A percentile compares a stretch with the other conserved stretches of the same genome.
phyloP scores from a whole-genome alignment of 768 basidiomycete genomes.

The Sarcodon aspratus region DNA sequence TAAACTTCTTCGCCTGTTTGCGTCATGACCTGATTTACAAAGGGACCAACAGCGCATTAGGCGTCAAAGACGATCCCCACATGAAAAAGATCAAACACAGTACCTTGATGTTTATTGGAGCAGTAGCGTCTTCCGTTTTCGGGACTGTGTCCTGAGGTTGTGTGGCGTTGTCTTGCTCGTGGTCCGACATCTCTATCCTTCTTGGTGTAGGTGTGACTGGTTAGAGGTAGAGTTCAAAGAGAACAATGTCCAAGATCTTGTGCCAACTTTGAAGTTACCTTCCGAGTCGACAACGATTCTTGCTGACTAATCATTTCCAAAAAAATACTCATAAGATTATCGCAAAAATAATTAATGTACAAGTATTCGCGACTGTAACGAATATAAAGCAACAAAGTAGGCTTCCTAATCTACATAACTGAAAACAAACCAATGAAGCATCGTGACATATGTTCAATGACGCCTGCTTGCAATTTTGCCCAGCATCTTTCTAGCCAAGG shows the following conservation, averaged over 20 bases:
- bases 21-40: conserved; percentile 48
- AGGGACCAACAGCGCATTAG: neutral
- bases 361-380: too few relatives aligned
- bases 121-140: conserved; percentile 47
- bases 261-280: too few relatives aligned
- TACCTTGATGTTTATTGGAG: conserved; percentile 76
- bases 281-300: too few relatives aligned
- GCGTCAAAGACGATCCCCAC: neutral
- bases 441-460: neutral
- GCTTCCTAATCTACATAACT: neutral
- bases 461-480: conserved; percentile 28
- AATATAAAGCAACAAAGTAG: neutral
- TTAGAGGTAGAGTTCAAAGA: too few relatives aligned
- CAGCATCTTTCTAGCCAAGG: conserved; percentile 42
- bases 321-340: too few relatives aligned
- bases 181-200: conserved; percentile 38
- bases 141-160: conserved; percentile 26
- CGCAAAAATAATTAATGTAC: too few relatives aligned
- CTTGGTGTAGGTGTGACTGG: too few relatives aligned
- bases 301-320: too few relatives aligned
- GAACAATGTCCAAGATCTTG: too few relatives aligned
- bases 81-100: conserved; percentile 9
- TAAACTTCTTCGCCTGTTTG: conserved; percentile 80
- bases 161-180: conserved; percentile 21
- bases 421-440: neutral